A percentile compares a stretch with the other conserved stretches of the same genome.
phyloP scores from a whole-genome alignment of 345 rosid genomes.

The Syzygium aromaticum region DNA sequence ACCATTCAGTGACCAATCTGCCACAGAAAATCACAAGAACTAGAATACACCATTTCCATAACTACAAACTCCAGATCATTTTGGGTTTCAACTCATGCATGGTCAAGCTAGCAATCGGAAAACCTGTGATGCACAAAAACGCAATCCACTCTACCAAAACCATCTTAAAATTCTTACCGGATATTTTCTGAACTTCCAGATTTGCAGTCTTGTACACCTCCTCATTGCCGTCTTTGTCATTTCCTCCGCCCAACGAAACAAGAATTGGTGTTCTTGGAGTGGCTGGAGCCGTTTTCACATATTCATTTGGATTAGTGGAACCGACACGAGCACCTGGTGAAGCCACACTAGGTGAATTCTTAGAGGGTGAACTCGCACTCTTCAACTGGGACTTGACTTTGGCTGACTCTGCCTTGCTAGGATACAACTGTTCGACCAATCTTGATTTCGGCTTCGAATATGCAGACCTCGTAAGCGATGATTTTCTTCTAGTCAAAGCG shows the following conservation, averaged over 20 bases:
- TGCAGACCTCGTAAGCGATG: neutral
- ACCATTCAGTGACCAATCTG: constrained; percentile 38
- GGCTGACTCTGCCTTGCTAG: neutral
- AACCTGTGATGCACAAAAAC: constrained; percentile 17
- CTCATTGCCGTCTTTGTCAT: constrained; percentile 33
- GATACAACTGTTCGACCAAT: neutral
- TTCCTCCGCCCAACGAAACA: neutral
- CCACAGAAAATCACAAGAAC: constrained; percentile 41
- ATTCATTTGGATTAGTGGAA: neutral
- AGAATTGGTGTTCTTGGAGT: neutral
- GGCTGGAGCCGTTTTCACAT: neutral
- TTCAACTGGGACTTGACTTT: neutral
- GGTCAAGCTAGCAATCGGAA: constrained; percentile 28
- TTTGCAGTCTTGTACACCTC: constrained; percentile 34
- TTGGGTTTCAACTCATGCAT: constrained; percentile 11
- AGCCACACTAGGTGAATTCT: neutral
- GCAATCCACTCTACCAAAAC: constrained; percentile 15
- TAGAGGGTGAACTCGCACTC: neutral
- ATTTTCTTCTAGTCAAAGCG: neutral
- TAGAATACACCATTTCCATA: constrained; percentile 57
- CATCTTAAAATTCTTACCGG: constrained; percentile 21
- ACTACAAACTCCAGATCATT: constrained; percentile 27
- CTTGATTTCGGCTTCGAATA: constrained; percentile 3
- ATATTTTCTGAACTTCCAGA: constrained; percentile 11
- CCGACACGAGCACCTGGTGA: neutral